phyloP scores from a whole-genome alignment of 495 filamentous ascomycete species.

The Thermochaetoides thermophila region DNA sequence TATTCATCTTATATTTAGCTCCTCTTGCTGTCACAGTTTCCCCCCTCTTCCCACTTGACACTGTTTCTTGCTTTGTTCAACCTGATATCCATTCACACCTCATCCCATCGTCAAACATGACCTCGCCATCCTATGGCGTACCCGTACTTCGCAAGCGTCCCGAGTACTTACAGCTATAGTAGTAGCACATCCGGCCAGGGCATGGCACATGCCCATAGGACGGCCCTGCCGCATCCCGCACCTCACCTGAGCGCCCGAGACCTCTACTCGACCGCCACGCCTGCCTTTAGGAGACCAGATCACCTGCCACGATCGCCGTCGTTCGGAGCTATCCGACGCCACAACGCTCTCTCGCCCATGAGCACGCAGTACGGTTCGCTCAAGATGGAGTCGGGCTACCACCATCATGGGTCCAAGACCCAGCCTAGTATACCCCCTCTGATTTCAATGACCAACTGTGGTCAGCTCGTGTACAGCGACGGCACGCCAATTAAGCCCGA shows the following conservation, averaged over 20 bases:
- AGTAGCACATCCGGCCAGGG: slow-evolving; percentile 35
- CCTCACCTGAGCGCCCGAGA: slow-evolving; percentile 34
- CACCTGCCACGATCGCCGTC: slow-evolving; percentile 35
- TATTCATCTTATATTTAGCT: too few species aligned
- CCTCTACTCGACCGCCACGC: slow-evolving; percentile 32
- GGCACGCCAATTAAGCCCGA: slow-evolving; percentile 47
- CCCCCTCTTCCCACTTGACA: too few species aligned
- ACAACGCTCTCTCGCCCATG: slow-evolving; percentile 35
- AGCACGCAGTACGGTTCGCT: slow-evolving; percentile 29
- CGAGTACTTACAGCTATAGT: slow-evolving; percentile 29
- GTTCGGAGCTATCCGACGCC: slow-evolving; percentile 31
- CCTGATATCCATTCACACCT: too few species aligned
- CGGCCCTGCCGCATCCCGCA: slow-evolving; percentile 34
- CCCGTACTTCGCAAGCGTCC: slow-evolving; percentile 13
- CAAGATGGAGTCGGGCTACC: slow-evolving; percentile 32
- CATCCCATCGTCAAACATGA: too few species aligned
- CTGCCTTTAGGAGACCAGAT: slow-evolving; percentile 33
- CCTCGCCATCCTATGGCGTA: slow-evolving; percentile 14
- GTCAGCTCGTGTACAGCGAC: slow-evolving; percentile 44
- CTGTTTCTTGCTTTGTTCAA: too few species aligned
- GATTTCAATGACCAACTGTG: slow-evolving; percentile 38
- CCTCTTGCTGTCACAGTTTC: slow-evolving; percentile 4
- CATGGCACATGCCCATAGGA: slow-evolving; percentile 41
- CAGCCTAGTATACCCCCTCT: slow-evolving; percentile 44
- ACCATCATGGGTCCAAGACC: slow-evolving; percentile 16